These are phyloP conservation scores for Hericium coralloides DNA, from an alignment of 768 basidiomycete genomes.

Conservation along the genomic window DNA sequence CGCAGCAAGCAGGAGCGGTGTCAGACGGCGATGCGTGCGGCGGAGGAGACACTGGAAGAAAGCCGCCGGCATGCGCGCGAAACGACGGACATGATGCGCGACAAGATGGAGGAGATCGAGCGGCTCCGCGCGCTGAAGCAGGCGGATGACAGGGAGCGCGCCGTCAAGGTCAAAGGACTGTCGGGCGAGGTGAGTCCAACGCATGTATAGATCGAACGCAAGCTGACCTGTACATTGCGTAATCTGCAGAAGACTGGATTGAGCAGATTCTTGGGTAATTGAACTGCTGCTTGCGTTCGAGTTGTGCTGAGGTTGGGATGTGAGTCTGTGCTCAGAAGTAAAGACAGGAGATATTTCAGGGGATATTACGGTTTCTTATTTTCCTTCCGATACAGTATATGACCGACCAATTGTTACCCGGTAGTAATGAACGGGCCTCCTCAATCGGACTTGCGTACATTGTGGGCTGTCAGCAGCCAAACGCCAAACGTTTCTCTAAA, in stretches of 20 bases:
- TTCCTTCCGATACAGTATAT: no score
- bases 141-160: slow-evolving; percentile 42
- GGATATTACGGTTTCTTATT: not conserved
- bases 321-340: not conserved
- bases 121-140: slow-evolving; percentile 52
- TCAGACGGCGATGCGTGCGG: slow-evolving; percentile 24
- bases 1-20: slow-evolving; percentile 26
- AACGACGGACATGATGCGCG: slow-evolving; percentile 52
- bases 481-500: no score
- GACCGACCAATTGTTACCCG: no score
- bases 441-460: no score
- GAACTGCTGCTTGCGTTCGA: no score
- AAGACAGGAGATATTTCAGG: not conserved
- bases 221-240: not conserved
- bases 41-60: slow-evolving; percentile 40
- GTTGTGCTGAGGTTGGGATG: not conserved
- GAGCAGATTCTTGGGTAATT: not conserved
- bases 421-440: no score
- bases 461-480: no score
- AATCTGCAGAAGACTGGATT: not conserved
- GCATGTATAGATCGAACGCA: not conserved
- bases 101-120: slow-evolving; percentile 70
- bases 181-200: slow-evolving; percentile 4
- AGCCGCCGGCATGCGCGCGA: slow-evolving; percentile 45
- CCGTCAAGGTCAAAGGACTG: slow-evolving; percentile 6